Conservation (phyloP, 768 basidiomycete species). For the Mrakia frigida region DNA sequence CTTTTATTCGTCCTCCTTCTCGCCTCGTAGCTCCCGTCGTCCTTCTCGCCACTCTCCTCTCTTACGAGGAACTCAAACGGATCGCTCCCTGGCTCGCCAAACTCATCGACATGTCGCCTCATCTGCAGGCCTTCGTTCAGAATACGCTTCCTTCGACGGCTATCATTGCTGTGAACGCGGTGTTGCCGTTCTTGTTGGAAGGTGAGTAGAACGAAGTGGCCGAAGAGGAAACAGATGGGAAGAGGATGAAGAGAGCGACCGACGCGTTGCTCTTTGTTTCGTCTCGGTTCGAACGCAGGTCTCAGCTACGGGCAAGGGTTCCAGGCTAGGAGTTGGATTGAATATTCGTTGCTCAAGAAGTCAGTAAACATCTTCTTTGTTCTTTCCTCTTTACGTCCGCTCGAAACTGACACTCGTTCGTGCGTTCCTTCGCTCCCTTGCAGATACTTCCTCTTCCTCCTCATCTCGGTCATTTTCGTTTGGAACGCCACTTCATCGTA, state of each 20-base stretch:
- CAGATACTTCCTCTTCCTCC: conserved; percentile 89
- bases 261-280: conserved; percentile 1
- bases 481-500: conserved; percentile 88
- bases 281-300: conserved; percentile 60
- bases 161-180: conserved; percentile 81
- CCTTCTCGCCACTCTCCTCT: conserved; percentile 75
- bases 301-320: conserved; percentile 88
- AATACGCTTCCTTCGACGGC: conserved; percentile 89
- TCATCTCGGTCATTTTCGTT: conserved; percentile 89
- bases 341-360: conserved; percentile 89
- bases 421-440: neutral
- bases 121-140: conserved; percentile 77
- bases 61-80: conserved; percentile 89
- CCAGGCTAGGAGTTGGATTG: conserved; percentile 83
- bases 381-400: neutral
- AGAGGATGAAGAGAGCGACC: conserved; percentile 14
- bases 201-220: conserved; percentile 49
- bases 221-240: neutral
- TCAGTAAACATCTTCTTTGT: conserved; percentile 45
- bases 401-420: neutral
- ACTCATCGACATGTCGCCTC: conserved; percentile 64
- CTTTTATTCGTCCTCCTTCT: neutral
- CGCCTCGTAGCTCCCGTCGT: conserved; percentile 66
- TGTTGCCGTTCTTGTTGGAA: conserved; percentile 83
- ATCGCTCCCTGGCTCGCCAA: conserved; percentile 76